phyloP scores from a whole-genome alignment of 2,329 filamentous ascomycete genomes.

The Lachnellula willkommii region DNA sequence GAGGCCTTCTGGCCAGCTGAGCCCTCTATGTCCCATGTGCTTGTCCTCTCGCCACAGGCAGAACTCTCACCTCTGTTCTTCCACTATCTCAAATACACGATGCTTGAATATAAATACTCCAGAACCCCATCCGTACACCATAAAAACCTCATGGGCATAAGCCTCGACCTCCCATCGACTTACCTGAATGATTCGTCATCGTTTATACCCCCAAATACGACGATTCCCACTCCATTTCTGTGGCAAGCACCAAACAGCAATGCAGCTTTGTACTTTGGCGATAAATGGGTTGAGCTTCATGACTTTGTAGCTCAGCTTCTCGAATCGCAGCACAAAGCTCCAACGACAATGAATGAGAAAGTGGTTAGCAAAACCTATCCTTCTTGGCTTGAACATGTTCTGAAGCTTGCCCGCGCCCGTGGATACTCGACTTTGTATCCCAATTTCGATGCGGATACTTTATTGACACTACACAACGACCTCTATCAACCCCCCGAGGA shows the following conservation, averaged over 20 bases:
- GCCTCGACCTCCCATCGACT: slow-evolving; percentile 65
- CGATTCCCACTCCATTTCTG: slow-evolving; percentile 48
- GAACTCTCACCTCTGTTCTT: slow-evolving; percentile 79
- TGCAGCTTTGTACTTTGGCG: slow-evolving; percentile 74
- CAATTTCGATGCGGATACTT: slow-evolving; percentile 42
- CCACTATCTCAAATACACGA: slow-evolving; percentile 74
- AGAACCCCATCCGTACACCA: slow-evolving; percentile 42
- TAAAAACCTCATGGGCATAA: slow-evolving; percentile 66
- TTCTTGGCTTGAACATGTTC: slow-evolving; percentile 71
- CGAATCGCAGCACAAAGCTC: slow-evolving; percentile 30
- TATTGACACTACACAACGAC: slow-evolving; percentile 75
- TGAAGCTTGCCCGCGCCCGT: slow-evolving; percentile 69
- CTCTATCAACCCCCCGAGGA: slow-evolving; percentile 69
- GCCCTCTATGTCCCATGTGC: slow-evolving; percentile 61
- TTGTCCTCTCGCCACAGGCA: slow-evolving; percentile 76
- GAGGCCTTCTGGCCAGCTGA: slow-evolving; percentile 82
- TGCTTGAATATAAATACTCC: slow-evolving; percentile 76
- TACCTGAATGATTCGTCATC: slow-evolving; percentile 55
- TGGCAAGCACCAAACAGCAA: slow-evolving; percentile 84
- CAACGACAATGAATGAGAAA: slow-evolving; percentile 46
- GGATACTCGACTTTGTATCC: slow-evolving; percentile 82
- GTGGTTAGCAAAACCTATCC: slow-evolving; percentile 63
- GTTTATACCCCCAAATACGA: slow-evolving; percentile 44
- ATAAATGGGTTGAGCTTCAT: slow-evolving; percentile 83
- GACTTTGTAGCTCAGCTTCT: slow-evolving; percentile 57